Base-by-base conservation (phyloP, 2,329 filamentous ascomycete species). In the Botrytis galanthina region DNA sequence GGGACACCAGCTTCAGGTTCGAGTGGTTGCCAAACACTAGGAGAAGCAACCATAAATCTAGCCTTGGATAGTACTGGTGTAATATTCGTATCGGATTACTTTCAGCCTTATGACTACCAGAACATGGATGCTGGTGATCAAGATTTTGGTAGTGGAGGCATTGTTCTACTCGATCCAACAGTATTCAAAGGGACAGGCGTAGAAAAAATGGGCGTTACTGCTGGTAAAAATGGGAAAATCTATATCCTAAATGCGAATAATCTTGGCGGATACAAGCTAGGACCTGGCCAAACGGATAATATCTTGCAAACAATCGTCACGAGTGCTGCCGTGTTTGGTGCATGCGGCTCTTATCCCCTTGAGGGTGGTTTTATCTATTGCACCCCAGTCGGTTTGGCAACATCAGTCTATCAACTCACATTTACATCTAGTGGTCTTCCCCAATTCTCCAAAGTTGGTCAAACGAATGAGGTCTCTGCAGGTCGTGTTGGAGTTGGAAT, bases 1-100 rank as follows among this genome's bases (percentile, higher is more conserved):
- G 80, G 80, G 22, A 74, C 79, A 20, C 81, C 81, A 6, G 80
- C 81, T 59, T 80, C 79, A 37, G 82, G 81, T 9, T 78, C 78
- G n/a, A 76, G 78, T 26, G 74, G 75, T 10, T 76, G 81, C 42
- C 76, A 76, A 44, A 81, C 84, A 0, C 79, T 86, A 54, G 84
- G 85, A 60, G 83, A 86, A 75, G 83, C 83, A 0, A 82, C 84
- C 0, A 81, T 86, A 14, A 84, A 85, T 75, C 82, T 86, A 79
- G 83, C 82, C 0, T 78, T 84, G 22, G 64, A 75, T 44, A 60
- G 32, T 22, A 78, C 75, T 18, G 81, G 79, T 6, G 79, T 78
- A 26, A 70, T 83, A 20, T 77, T 78, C 12, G 67, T 82, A 10
- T 75, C 78, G 37, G 83, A 85, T 72, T 85, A 83, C 73, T 85